Base-by-base conservation (phyloP, 2,329 filamentous ascomycete species). In the Teratosphaeriaceae sp. region DNA sequence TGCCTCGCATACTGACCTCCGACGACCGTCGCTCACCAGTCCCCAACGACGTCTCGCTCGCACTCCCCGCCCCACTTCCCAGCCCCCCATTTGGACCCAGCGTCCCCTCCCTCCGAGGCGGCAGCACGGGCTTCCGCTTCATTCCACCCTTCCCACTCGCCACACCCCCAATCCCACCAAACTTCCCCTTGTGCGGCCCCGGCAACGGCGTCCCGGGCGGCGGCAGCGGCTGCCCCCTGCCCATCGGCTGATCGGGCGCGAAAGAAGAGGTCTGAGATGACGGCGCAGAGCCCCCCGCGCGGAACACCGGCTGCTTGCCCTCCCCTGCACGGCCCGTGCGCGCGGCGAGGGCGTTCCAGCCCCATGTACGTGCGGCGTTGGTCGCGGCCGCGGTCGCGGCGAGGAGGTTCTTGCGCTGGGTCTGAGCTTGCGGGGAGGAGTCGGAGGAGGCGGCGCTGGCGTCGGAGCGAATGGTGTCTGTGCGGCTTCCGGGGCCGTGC, bases 181-280 rank as follows among this genome's bases (percentile, higher is more conserved):
- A 40, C 3, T 40, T 18, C 5, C 27, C 41, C 34, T 58, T 57
- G 36, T 53, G 52, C 27, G 60, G 60, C 7, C 62, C 60, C 9
- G 88, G 88, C 1, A 94, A 72, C 3, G 88, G 88, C 34, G 76
- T 81, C 2, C 88, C 88, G 2, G 84, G 85, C 7, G 88, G 87
- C 36, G 87, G 88, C 15, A 94, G 69, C 1, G 88, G 88, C 53
- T 84, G 82, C 0, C 88, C 88, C 29, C 88, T 77, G 1, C 88
- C 88, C 70, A 94, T 88, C 2, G 88, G 88, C 54, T 86, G 46
- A 24, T 45, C 45, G 5, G 42, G 31, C n/a, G n/a, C n/a, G 38
- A 24, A 19, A 19, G 65, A 63, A 6, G 65, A 60, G 45, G 71
- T 72, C 44, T 30, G 50, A n/a, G n/a, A n/a, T n/a, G n/a, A n/a